Evolutionary conservation across 2,329 filamentous ascomycete genomes (phyloP).

Genomic region (Aureobasidium namibiae): DNA sequence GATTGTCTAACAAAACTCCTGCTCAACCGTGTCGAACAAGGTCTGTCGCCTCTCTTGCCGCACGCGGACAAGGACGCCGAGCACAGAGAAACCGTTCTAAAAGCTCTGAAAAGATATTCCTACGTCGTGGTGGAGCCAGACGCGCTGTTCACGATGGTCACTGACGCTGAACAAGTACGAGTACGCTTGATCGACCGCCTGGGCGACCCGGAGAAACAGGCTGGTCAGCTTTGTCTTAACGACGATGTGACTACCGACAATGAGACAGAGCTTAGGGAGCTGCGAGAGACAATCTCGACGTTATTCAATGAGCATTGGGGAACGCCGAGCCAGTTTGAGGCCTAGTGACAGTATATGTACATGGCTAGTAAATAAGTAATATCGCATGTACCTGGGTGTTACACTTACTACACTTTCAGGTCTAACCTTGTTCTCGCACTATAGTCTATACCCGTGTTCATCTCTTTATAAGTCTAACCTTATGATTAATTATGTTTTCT

Average conservation of each 20-base stretch:
- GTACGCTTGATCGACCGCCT: slow-evolving; percentile 30
- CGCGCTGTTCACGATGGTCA: slow-evolving; percentile 36
- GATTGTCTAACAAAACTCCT: slow-evolving; percentile 36
- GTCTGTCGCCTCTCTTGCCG: slow-evolving; percentile 32
- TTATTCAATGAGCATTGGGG: slow-evolving; percentile 28
- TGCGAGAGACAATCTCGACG: slow-evolving; percentile 28
- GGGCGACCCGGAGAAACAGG: slow-evolving; percentile 27
- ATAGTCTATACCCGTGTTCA: too few species aligned
- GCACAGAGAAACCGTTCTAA: slow-evolving; percentile 23
- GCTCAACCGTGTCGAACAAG: slow-evolving; percentile 28
- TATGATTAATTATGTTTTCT: too few species aligned
- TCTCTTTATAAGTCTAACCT: too few species aligned
- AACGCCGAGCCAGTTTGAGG: slow-evolving; percentile 20
- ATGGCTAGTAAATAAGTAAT: too few species aligned
- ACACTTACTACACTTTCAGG: too few species aligned
- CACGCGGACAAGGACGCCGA: slow-evolving; percentile 23
- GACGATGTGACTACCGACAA: slow-evolving; percentile 36
- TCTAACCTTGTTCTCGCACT: too few species aligned
- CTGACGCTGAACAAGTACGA: slow-evolving; percentile 36
- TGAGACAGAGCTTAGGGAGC: slow-evolving; percentile 25
- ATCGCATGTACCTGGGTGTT: too few species aligned
- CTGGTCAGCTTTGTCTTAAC: slow-evolving; percentile 35
- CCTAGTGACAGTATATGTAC: not conserved
- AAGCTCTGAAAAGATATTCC: slow-evolving; percentile 34
- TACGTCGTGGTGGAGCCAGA: slow-evolving; percentile 35